These are phyloP conservation scores for Dryadomyces quercivorus DNA, from an alignment of 2,329 filamentous ascomycete species.

Conservation along the genomic window DNA sequence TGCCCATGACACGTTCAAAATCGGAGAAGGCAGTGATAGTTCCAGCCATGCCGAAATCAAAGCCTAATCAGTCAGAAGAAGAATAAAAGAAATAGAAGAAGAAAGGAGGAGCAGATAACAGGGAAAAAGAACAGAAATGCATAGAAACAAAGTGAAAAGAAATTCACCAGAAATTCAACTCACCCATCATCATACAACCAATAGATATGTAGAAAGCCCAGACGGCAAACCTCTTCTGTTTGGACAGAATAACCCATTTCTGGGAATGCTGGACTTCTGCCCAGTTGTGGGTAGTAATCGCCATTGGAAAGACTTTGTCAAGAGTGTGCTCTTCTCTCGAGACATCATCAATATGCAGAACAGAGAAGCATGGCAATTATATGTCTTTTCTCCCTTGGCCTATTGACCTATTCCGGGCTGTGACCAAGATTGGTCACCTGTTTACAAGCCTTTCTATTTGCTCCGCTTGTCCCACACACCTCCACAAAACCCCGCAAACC, in stretches of 20 bases:
- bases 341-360: no score
- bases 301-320: neutral
- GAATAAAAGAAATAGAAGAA: neutral
- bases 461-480: no score
- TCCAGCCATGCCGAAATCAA: constrained; percentile 3
- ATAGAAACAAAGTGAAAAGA: no score
- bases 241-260: constrained; percentile 7
- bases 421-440: no score
- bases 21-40: constrained; percentile 5
- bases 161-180: neutral
- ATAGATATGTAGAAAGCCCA: constrained; percentile 9
- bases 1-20: constrained; percentile 8
- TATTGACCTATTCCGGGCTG: no score
- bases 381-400: no score
- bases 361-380: no score
- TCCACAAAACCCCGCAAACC: neutral
- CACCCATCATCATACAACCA: constrained; percentile 10
- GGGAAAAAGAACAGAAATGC: no score
- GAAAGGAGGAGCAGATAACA: no score
- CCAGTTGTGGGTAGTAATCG: neutral
- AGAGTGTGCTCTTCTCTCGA: neutral
- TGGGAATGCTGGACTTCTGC: neutral
- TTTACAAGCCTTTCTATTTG: no score
- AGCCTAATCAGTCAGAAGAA: neutral
- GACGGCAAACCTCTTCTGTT: constrained; percentile 8